Percentiles rank a stretch among this genome's conserved stretches.
These are phyloP conservation scores for Cyberlindnera xylosilytica DNA, from an alignment of 805 yeast genomes.

Conservation along the genomic window DNA sequence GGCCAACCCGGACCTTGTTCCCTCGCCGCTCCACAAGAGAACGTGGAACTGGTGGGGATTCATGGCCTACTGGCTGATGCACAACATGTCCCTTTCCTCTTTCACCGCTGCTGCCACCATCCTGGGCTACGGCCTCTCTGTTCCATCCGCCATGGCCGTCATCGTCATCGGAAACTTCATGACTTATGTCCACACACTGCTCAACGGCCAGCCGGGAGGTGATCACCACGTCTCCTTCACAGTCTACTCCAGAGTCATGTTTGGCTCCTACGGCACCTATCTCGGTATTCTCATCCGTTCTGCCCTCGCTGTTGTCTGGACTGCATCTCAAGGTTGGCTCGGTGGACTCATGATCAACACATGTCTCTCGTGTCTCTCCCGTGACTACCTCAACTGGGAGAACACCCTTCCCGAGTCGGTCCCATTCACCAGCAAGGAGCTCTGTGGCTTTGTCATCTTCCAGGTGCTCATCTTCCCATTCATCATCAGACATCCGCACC, in stretches of 20 bases:
- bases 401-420: slow-evolving; percentile 10
- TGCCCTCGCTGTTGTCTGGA: slow-evolving; percentile 28
- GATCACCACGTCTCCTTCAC: slow-evolving; percentile 52
- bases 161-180: slow-evolving; percentile 43
- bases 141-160: slow-evolving; percentile 44
- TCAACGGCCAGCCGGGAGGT: slow-evolving; percentile 48
- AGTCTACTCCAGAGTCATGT: slow-evolving; percentile 41
- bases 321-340: slow-evolving; percentile 11
- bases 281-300: slow-evolving; percentile 42
- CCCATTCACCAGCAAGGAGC: slow-evolving; percentile 8
- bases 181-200: slow-evolving; percentile 40
- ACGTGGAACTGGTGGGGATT: slow-evolving; percentile 41
- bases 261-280: slow-evolving; percentile 44
- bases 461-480: slow-evolving; percentile 7
- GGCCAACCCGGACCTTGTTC: slow-evolving; percentile 12
- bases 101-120: slow-evolving; percentile 46
- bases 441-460: slow-evolving; percentile 10
- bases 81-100: slow-evolving; percentile 44
- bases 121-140: slow-evolving; percentile 41
- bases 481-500: slow-evolving; percentile 6
- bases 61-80: slow-evolving; percentile 42
- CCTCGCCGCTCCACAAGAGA: slow-evolving; percentile 25
- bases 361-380: slow-evolving; percentile 1
- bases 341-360: slow-evolving; percentile 13
- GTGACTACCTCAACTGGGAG: slow-evolving; percentile 7